phyloP scores from a whole-genome alignment of 164 flowering plant genomes.

The Nymphaea thermarum region DNA sequence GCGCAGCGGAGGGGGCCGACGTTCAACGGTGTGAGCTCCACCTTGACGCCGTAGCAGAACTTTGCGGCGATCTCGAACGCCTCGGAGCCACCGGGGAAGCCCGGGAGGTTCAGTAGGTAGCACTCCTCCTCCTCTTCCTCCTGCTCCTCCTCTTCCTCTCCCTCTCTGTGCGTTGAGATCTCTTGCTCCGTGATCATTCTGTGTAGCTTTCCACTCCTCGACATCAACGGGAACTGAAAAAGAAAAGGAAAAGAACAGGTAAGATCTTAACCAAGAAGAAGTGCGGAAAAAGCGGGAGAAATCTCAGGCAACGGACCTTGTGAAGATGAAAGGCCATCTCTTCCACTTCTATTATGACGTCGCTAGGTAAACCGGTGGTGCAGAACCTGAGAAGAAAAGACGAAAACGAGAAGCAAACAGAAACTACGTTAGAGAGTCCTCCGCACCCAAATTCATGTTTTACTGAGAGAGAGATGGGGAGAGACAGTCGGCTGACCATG shows the following conservation, averaged over 20 bases:
- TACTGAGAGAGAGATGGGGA: neutral
- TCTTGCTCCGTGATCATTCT: conserved; percentile 50
- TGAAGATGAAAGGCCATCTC: conserved; percentile 87
- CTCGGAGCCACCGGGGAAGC: conserved; percentile 73
- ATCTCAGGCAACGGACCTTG: conserved; percentile 31
- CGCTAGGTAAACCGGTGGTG: conserved; percentile 90
- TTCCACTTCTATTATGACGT: conserved; percentile 68
- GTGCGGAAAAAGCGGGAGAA: neutral
- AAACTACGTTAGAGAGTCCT: neutral
- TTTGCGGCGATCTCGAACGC: conserved; percentile 69
- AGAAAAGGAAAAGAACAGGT: conserved; percentile 1
- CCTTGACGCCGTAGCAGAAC: conserved; percentile 81
- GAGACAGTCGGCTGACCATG: conserved; percentile 42
- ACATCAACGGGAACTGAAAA: conserved; percentile 71
- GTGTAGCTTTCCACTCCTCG: conserved; percentile 59
- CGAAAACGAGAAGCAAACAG: neutral
- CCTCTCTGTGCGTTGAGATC: conserved; percentile 8
- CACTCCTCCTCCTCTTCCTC: conserved; percentile 16
- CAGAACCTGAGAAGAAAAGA: conserved; percentile 50
- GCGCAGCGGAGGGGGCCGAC: conserved; percentile 79
- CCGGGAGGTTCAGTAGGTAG: conserved; percentile 33
- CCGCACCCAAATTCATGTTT: too few relatives aligned
- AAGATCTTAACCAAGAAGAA: neutral
- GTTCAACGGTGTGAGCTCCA: conserved; percentile 41
- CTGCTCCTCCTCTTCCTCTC: conserved; percentile 7